A percentile compares a stretch with the other conserved stretches of the same genome.
Evolutionary conservation across 148 eudicot species (phyloP).

Genomic region (Beta vulgaris): DNA sequence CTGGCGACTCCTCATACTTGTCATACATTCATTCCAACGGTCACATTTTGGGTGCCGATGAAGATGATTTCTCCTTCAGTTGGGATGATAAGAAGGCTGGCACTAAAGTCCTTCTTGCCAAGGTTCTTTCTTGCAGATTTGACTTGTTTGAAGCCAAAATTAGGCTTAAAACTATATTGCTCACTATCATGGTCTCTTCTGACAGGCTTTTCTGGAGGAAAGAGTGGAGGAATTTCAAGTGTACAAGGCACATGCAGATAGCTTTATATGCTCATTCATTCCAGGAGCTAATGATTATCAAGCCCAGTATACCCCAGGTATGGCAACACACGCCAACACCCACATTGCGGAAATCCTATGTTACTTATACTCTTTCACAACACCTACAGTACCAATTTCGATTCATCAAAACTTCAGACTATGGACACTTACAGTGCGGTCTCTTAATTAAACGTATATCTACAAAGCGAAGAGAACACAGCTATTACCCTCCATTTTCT

Average conservation of each 20-base stretch:
- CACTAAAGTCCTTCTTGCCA: constrained; percentile 70
- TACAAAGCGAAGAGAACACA: too few species aligned
- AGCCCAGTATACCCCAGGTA: constrained; percentile 81
- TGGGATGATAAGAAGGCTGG: constrained; percentile 91
- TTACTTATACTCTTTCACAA: neutral
- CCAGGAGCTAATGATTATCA: constrained; percentile 62
- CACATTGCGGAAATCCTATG: too few species aligned
- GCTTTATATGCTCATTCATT: constrained; percentile 69
- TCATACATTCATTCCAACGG: constrained; percentile 72
- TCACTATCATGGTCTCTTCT: neutral
- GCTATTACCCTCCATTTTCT: too few species aligned
- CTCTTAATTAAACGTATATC: too few species aligned
- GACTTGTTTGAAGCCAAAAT: neutral
- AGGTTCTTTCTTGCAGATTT: constrained; percentile 36
- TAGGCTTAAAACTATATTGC: neutral
- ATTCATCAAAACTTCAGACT: too few species aligned
- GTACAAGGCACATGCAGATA: constrained; percentile 76
- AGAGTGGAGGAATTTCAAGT: constrained; percentile 46
- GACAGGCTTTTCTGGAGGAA: constrained; percentile 63
- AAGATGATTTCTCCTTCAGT: constrained; percentile 69
- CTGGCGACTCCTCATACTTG: constrained; percentile 49
- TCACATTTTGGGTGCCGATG: constrained; percentile 63
- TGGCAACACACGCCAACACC: too few species aligned
- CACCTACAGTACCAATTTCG: neutral
- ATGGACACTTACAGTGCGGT: too few species aligned